phyloP scores from a whole-genome alignment of 305 asterid genomes.

The Solanum chacoense region DNA sequence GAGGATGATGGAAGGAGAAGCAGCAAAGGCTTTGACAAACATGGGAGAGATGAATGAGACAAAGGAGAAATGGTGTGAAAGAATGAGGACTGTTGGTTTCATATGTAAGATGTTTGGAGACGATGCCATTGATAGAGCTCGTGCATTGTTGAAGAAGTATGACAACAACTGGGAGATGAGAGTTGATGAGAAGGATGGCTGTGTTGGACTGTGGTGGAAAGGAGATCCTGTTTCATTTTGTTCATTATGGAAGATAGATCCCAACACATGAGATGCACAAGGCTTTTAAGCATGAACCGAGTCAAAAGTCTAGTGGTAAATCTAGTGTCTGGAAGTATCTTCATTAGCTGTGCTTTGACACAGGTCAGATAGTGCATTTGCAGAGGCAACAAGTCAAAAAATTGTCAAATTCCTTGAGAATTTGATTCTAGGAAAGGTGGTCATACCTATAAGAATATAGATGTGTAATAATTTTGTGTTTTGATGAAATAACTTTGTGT shows the following conservation, averaged over 20 bases:
- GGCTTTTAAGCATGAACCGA: background rate
- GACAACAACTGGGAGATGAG: conserved; percentile 69
- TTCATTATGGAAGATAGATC: conserved; percentile 57
- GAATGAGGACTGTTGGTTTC: conserved; percentile 56
- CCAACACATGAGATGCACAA: background rate
- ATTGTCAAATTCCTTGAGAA: background rate
- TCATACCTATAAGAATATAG: background rate
- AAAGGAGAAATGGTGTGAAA: conserved; percentile 70
- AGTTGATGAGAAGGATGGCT: conserved; percentile 46
- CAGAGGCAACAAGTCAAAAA: background rate
- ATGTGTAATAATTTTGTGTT: background rate
- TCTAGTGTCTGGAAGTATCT: background rate
- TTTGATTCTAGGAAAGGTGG: background rate
- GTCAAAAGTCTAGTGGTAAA: background rate
- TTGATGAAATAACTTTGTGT: background rate
- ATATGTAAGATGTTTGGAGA: conserved; percentile 37
- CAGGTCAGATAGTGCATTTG: background rate
- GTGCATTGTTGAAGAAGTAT: conserved; percentile 63
- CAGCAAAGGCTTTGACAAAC: conserved; percentile 53
- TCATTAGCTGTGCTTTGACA: background rate
- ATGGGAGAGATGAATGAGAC: conserved; percentile 63
- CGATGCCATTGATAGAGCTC: conserved; percentile 59
- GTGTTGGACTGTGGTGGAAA: conserved; percentile 66
- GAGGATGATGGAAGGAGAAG: conserved; percentile 83
- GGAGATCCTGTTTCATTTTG: conserved; percentile 74